These are phyloP conservation scores for Aspergillus neoniger DNA, from an alignment of 2,329 filamentous ascomycete species.

Conservation along the genomic window DNA sequence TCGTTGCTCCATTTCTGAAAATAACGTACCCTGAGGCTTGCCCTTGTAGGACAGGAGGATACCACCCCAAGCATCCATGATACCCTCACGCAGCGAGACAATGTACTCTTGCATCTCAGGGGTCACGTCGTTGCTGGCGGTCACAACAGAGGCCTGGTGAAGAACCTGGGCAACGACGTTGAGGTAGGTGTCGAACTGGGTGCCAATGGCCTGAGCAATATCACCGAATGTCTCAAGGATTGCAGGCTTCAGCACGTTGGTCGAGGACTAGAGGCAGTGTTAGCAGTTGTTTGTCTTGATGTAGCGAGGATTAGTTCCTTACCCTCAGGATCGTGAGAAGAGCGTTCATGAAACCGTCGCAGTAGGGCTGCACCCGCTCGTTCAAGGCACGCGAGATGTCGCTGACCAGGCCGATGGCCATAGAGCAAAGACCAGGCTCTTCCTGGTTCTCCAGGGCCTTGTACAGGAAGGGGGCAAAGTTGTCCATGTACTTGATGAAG, in stretches of 20 bases:
- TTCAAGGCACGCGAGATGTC: constrained; percentile 92
- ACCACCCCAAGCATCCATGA: constrained; percentile 98
- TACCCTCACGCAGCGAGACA: constrained; percentile 89
- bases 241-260: constrained; percentile 96
- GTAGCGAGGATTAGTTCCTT: constrained; percentile 21
- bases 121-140: constrained; percentile 73
- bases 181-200: constrained; percentile 89
- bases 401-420: constrained; percentile 96
- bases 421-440: constrained; percentile 88
- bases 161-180: constrained; percentile 90
- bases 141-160: constrained; percentile 86
- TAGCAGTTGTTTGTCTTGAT: constrained; percentile 27
- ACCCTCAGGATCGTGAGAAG: constrained; percentile 87
- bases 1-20: background rate
- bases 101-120: constrained; percentile 98
- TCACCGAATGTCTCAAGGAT: constrained; percentile 98
- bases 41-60: constrained; percentile 93
- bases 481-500: constrained; percentile 96
- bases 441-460: constrained; percentile 94
- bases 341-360: constrained; percentile 98
- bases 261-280: constrained; percentile 63
- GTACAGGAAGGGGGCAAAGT: constrained; percentile 89
- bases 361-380: constrained; percentile 89
- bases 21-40: constrained; percentile 47
- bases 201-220: constrained; percentile 90